A percentile compares a stretch with the other conserved stretches of the same genome.
Evolutionary conservation across 2,329 filamentous ascomycete species (phyloP).

Genomic region (Coleophoma crateriformis): DNA sequence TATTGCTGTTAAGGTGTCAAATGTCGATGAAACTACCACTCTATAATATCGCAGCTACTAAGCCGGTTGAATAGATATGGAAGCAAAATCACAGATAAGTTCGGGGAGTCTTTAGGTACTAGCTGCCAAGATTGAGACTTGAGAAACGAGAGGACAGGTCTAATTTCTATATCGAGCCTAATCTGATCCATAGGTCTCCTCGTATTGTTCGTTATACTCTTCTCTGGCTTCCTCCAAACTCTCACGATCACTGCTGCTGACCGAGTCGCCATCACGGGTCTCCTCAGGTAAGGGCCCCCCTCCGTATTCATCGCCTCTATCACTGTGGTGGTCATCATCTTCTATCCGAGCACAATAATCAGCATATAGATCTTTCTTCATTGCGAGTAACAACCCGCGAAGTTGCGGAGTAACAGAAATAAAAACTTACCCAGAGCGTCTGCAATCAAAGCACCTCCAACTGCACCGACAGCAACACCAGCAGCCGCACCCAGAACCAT

Average conservation of each 20-base stretch:
- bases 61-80: no score
- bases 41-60: no score
- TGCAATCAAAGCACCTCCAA: slow-evolving; percentile 51
- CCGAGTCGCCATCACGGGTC: slow-evolving; percentile 3
- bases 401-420: neutral
- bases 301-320: neutral
- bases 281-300: slow-evolving; percentile 2
- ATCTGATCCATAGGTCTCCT: slow-evolving; percentile 32
- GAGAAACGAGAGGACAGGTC: no score
- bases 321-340: neutral
- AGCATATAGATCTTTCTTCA: neutral
- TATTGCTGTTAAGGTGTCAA: no score
- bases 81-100: no score
- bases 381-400: neutral
- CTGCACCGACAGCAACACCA: slow-evolving; percentile 47
- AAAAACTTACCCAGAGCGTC: slow-evolving; percentile 46
- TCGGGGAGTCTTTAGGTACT: no score
- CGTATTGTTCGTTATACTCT: slow-evolving; percentile 44
- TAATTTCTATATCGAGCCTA: neutral
- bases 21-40: no score
- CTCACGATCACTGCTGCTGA: slow-evolving; percentile 45
- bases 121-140: no score
- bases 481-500: slow-evolving; percentile 49
- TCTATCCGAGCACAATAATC: neutral
- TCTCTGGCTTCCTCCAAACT: slow-evolving; percentile 46